Conservation (phyloP, 192 early-diverging fungal genomes). For the Diversispora epigaea region DNA sequence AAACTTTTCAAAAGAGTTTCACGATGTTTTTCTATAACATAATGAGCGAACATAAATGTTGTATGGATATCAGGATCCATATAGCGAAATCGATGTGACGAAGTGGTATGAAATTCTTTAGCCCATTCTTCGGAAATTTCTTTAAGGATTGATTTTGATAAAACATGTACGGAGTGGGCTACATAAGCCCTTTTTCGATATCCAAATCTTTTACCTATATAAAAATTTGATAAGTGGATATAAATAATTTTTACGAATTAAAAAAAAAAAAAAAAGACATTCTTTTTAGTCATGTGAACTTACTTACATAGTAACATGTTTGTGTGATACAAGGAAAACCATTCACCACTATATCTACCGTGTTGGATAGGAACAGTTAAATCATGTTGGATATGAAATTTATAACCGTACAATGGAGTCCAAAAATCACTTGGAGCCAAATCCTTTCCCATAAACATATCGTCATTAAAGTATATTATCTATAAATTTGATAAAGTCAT, state of each 20-base stretch:
- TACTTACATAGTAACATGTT: slow-evolving; percentile 39
- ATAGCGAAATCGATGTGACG: slow-evolving; percentile 43
- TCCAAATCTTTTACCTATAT: slow-evolving; percentile 33
- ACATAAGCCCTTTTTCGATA: slow-evolving; percentile 36
- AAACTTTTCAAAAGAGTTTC: slow-evolving; percentile 42
- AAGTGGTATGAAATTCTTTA: slow-evolving; percentile 33
- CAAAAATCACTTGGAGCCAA: slow-evolving; percentile 34
- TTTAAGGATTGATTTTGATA: slow-evolving; percentile 34
- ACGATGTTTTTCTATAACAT: slow-evolving; percentile 39
- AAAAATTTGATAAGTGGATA: neutral
- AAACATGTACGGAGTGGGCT: slow-evolving; percentile 38
- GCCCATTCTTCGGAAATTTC: slow-evolving; percentile 42
- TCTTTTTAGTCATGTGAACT: neutral
- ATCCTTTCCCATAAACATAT: slow-evolving; percentile 36
- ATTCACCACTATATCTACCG: slow-evolving; percentile 30
- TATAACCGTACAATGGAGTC: slow-evolving; percentile 43
- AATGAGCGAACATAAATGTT: slow-evolving; percentile 42
- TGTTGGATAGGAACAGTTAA: slow-evolving; percentile 14
- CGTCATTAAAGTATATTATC: slow-evolving; percentile 47
- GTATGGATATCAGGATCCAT: slow-evolving; percentile 35
- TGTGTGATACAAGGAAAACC: slow-evolving; percentile 38
- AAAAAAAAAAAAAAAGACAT: neutral
- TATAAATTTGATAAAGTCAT: neutral
- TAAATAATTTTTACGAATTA: neutral
- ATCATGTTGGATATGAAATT: slow-evolving; percentile 38